Evolutionary conservation across 768 basidiomycete genomes (phyloP).

Genomic region (Filobasidium floriforme): DNA sequence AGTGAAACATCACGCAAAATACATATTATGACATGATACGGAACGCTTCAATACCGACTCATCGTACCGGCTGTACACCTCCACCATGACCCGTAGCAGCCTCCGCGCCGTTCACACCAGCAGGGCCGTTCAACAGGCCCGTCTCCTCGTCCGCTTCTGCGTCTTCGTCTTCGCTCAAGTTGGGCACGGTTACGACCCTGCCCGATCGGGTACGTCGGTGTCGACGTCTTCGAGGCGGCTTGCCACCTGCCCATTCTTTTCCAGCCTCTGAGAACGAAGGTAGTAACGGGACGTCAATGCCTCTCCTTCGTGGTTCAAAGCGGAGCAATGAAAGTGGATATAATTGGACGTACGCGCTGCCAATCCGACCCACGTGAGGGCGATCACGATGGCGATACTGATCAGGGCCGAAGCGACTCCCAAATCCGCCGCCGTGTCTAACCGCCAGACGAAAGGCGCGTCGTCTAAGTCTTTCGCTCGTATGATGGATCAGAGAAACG

Average conservation of each 20-base stretch:
- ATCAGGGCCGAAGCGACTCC: slow-evolving; percentile 37
- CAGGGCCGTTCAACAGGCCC: slow-evolving; percentile 28
- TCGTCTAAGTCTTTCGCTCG: background rate
- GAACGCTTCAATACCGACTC: too few relatives aligned
- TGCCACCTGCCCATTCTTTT: slow-evolving; percentile 43
- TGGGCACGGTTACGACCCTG: slow-evolving; percentile 37
- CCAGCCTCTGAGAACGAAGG: slow-evolving; percentile 30
- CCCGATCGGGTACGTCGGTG: slow-evolving; percentile 41
- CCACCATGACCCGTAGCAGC: background rate
- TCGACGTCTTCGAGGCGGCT: slow-evolving; percentile 29
- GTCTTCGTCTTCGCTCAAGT: slow-evolving; percentile 19
- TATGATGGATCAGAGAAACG: background rate
- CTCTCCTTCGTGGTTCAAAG: background rate
- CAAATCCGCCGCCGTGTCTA: slow-evolving; percentile 37
- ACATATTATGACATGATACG: too few relatives aligned
- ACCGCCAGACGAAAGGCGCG: background rate
- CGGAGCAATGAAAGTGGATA: background rate
- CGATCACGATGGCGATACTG: slow-evolving; percentile 30
- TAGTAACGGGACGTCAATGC: background rate
- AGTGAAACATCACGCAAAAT: too few relatives aligned
- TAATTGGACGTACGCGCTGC: slow-evolving; percentile 33
- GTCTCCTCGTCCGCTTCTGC: slow-evolving; percentile 33
- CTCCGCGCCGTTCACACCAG: slow-evolving; percentile 1
- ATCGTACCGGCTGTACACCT: too few relatives aligned
- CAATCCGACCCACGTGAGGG: slow-evolving; percentile 39